A percentile compares a stretch with the other conserved stretches of the same genome.
Conservation (phyloP, 2,329 filamentous ascomycete genomes). For the Rhynchosporium secalis region DNA sequence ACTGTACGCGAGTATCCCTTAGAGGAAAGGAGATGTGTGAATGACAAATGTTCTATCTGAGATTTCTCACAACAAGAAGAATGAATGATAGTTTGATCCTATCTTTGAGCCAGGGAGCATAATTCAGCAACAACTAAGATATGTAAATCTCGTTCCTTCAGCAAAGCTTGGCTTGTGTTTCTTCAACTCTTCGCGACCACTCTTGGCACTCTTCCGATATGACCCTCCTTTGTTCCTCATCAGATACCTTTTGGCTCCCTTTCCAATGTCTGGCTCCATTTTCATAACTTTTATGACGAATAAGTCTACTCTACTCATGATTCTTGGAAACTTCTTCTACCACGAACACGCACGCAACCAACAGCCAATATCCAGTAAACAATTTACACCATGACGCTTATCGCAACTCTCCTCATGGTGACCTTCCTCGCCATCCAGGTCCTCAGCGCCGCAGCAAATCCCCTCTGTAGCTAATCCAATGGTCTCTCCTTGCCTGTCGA, state of each 20-base stretch:
- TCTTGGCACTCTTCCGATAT: neutral
- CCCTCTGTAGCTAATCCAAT: neutral
- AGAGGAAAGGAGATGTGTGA: too few species aligned
- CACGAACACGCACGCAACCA: neutral
- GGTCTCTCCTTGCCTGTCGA: neutral
- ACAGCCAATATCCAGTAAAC: neutral
- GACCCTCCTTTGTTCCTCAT: neutral
- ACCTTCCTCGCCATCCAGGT: neutral
- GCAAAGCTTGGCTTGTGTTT: too few species aligned
- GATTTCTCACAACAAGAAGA: too few species aligned
- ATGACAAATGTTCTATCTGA: too few species aligned
- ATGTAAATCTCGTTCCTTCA: too few species aligned
- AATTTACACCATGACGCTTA: neutral
- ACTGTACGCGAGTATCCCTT: too few species aligned
- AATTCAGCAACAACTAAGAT: too few species aligned
- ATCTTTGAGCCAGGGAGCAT: too few species aligned
- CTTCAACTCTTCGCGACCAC: too few species aligned
- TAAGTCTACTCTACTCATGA: neutral
- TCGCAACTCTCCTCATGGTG: neutral
- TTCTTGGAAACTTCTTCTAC: neutral
- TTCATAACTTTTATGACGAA: neutral
- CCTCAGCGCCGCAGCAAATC: neutral
- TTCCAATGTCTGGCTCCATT: neutral
- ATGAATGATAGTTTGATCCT: too few species aligned
- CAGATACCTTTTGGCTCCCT: neutral